Base-by-base conservation (phyloP, 768 basidiomycete species). In the Phaffia tasmanica region DNA sequence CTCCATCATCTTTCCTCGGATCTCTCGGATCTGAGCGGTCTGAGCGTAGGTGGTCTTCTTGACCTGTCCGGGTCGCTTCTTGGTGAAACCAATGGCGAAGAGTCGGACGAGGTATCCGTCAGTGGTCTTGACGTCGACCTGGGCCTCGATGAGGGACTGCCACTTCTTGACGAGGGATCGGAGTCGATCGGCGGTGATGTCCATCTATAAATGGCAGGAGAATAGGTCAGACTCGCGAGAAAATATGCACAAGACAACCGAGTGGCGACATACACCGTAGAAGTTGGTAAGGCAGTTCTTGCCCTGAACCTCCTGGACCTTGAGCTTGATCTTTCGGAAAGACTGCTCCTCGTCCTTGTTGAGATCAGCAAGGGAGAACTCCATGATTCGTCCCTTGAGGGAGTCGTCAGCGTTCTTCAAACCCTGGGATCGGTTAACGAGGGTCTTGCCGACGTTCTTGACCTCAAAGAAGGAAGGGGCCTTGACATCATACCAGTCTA, bases 291-390 rank as follows among this genome's bases (percentile, higher is more conserved):
- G 83, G 83, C 92, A 95, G 83, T 91, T 95, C 83, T 93, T 94
- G 81, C 95, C 95, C 81, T 95, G 87, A 56, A 78, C 72, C 70
- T 78, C 77, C 77, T 97, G 93, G 75, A 98, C 83, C 75, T 92
- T 89, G 78, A 99, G 85, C 81, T 93, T 92, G 78, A 99, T 93
- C 84, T 99, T 98, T 77, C 95, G 86, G 89, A 93, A 99, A 65
- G 90, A 85, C 76, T 97, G 92, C 77, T 99, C 95, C 82, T 98
- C 95, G 76, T 99, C 95, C 82, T 95, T 95, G 85, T 91, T 93
- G 69, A 99, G 85, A 78, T 99, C 95, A 67, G 85, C 95, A 65
- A 99, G 85, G 48, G 94, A 99, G 70, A 97, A 80, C 79, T 99
- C 95, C 65, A 99, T 79, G 73, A 98, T 86, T 73, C 95, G 93